Conservation (phyloP, 2,329 filamentous ascomycete genomes). For the Hymenoscyphus albidus region DNA sequence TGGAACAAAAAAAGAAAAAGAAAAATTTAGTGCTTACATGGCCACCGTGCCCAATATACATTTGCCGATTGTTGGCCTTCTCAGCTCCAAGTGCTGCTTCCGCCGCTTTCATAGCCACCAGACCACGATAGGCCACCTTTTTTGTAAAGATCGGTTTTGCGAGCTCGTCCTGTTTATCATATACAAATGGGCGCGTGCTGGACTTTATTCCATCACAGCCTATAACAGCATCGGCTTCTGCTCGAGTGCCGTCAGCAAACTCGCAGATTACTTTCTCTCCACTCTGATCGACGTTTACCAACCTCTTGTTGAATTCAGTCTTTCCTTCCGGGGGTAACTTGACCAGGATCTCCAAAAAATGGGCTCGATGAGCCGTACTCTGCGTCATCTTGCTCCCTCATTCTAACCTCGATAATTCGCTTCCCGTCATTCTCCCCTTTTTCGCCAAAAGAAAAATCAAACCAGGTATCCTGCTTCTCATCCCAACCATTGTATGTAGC, state of each 20-base stretch:
- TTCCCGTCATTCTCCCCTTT: constrained; percentile 6
- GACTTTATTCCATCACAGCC: constrained; percentile 56
- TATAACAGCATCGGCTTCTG: constrained; percentile 15
- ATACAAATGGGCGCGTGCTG: constrained; percentile 39
- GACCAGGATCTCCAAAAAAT: constrained; percentile 41
- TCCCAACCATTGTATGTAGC: constrained; percentile 7
- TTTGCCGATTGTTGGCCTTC: constrained; percentile 44
- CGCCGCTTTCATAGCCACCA: constrained; percentile 54
- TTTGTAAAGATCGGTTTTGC: constrained; percentile 42
- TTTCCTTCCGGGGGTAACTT: constrained; percentile 35
- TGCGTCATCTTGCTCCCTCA: constrained; percentile 6
- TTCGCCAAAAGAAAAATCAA: constrained; percentile 18
- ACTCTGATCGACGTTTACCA: constrained; percentile 22
- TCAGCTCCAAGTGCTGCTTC: constrained; percentile 42
- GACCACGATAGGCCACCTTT: constrained; percentile 56
- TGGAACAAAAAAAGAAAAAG: background rate
- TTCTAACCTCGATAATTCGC: constrained; percentile 7
- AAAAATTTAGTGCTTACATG: constrained; percentile 56
- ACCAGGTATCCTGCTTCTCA: constrained; percentile 12
- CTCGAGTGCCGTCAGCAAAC: constrained; percentile 14
- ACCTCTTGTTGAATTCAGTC: constrained; percentile 32
- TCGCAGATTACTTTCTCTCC: constrained; percentile 1
- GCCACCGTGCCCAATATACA: constrained; percentile 44
- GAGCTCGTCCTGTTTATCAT: constrained; percentile 5
- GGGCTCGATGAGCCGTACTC: constrained; percentile 34